A percentile compares a stretch with the other conserved stretches of the same genome.
phyloP scores from a whole-genome alignment of 1,284 basidiomycete species.

The Garcileccinum viscosum region DNA sequence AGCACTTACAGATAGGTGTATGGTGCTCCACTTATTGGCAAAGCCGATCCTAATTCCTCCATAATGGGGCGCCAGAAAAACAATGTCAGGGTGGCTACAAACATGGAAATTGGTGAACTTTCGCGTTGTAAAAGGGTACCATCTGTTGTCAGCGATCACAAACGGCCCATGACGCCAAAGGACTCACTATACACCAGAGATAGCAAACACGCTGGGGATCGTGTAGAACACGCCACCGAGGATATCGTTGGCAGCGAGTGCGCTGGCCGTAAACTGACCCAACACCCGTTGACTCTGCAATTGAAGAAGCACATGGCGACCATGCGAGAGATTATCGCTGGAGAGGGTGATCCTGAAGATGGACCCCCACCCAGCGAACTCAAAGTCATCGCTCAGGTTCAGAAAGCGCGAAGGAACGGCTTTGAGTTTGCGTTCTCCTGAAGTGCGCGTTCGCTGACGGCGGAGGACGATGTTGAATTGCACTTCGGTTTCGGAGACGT shows the following conservation, averaged over 20 bases:
- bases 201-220: constrained; percentile 66
- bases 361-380: constrained; percentile 73
- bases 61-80: constrained; percentile 76
- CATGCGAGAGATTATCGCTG: constrained; percentile 41
- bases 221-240: constrained; percentile 76
- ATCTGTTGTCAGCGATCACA: background rate
- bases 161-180: background rate
- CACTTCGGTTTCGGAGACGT: background rate
- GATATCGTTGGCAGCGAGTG: constrained; percentile 71
- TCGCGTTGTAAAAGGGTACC: background rate
- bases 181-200: constrained; percentile 62
- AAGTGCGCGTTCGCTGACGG: constrained; percentile 58
- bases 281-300: constrained; percentile 46
- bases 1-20: constrained; percentile 64
- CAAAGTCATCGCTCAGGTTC: constrained; percentile 67
- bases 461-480: constrained; percentile 60
- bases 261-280: constrained; percentile 63
- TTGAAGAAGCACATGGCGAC: constrained; percentile 43
- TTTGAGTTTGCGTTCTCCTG: constrained; percentile 51
- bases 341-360: constrained; percentile 51
- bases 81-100: constrained; percentile 62
- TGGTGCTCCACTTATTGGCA: constrained; percentile 72
- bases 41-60: constrained; percentile 69
- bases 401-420: constrained; percentile 62
- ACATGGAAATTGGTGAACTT: constrained; percentile 72